These are phyloP conservation scores for Coccinonectria pachysandricola DNA, from an alignment of 2,329 filamentous ascomycete genomes.

Conservation along the genomic window DNA sequence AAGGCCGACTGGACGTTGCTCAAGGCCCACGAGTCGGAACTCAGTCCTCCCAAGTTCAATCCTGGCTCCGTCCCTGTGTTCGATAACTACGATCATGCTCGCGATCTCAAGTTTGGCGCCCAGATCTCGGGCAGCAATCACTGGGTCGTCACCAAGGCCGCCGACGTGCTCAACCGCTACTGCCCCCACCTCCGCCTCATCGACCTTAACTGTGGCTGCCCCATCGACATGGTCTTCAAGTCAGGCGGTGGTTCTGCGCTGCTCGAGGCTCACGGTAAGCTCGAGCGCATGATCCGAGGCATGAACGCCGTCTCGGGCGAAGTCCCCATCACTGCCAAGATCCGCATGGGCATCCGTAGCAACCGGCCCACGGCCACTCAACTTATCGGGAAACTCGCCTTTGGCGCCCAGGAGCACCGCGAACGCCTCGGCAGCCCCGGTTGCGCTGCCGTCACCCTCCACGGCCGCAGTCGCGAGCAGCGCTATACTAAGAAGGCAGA, in stretches of 20 bases:
- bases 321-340: conserved; percentile 88
- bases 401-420: conserved; percentile 65
- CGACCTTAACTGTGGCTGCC: conserved; percentile 94
- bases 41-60: conserved; percentile 57
- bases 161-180: conserved; percentile 66
- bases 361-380: conserved; percentile 69
- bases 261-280: conserved; percentile 75
- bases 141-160: conserved; percentile 80
- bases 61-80: conserved; percentile 45
- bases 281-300: conserved; percentile 89
- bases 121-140: conserved; percentile 91
- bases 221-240: conserved; percentile 87
- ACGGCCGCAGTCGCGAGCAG: conserved; percentile 88
- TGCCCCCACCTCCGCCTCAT: conserved; percentile 81
- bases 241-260: conserved; percentile 83
- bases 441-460: conserved; percentile 89
- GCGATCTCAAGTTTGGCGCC: conserved; percentile 79
- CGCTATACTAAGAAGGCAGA: conserved; percentile 88
- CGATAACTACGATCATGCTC: conserved; percentile 68
- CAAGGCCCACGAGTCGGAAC: conserved; percentile 82
- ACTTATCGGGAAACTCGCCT: conserved; percentile 70
- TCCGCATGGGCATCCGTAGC: conserved; percentile 81
- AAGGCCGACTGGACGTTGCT: conserved; percentile 92
- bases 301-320: conserved; percentile 92
- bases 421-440: conserved; percentile 65